A percentile compares a stretch with the other conserved stretches of the same genome.
Conservation (phyloP, 345 rosid species). For the Melaleuca alternifolia region DNA sequence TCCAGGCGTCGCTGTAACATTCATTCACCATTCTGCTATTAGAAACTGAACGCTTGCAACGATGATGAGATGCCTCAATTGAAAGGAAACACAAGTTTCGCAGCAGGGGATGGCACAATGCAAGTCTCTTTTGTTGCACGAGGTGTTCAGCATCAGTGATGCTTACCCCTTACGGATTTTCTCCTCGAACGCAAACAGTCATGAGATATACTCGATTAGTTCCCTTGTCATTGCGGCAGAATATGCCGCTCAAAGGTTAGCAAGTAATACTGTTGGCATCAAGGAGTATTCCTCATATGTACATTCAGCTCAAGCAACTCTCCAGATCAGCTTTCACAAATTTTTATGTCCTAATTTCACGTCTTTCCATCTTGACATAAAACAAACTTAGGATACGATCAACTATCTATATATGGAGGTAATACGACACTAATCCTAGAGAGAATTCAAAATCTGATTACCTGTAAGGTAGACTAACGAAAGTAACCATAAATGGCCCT, state of each 20-base stretch:
- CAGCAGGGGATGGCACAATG: neutral
- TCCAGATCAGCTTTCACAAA: neutral
- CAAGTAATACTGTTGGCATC: neutral
- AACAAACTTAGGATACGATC: neutral
- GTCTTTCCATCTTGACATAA: neutral
- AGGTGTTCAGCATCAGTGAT: neutral
- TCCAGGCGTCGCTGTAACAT: neutral
- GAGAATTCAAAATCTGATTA: neutral
- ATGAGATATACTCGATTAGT: accelerated
- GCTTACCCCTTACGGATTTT: neutral
- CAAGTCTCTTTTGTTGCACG: neutral
- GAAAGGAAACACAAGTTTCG: neutral
- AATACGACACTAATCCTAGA: neutral
- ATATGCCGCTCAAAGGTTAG: neutral
- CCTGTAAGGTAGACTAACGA: neutral
- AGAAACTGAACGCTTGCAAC: neutral
- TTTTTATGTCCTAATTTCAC: neutral
- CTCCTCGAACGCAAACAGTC: neutral
- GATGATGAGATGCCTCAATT: neutral
- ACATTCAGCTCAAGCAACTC: neutral
- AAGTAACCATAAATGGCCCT: neutral
- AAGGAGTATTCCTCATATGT: neutral
- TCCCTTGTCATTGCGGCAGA: neutral
- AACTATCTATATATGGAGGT: neutral
- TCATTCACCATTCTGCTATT: neutral